phyloP scores from a whole-genome alignment of 805 yeast species.

The Lipomyces sp. region DNA sequence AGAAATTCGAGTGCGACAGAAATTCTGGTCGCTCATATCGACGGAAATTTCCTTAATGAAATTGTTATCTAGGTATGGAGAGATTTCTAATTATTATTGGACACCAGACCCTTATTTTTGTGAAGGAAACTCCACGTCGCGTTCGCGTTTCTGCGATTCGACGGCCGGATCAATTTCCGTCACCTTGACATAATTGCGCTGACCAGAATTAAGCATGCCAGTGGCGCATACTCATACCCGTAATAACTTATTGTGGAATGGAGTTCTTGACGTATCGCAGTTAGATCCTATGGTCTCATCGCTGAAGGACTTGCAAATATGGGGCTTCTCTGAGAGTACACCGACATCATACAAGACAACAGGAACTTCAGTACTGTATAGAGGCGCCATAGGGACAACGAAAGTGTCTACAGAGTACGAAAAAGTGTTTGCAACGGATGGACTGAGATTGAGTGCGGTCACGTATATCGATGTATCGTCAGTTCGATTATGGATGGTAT shows the following conservation, averaged over 20 bases:
- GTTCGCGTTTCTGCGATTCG: not conserved
- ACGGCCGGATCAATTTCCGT: not conserved
- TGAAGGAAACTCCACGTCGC: not conserved
- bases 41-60: too few relatives aligned
- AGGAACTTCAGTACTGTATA: not conserved
- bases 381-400: not conserved
- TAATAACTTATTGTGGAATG: constrained; percentile 2
- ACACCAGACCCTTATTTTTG: not conserved
- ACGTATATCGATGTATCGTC: constrained; percentile 14
- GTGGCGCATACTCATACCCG: not conserved
- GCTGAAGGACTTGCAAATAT: constrained; percentile 4
- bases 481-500: constrained; percentile 22
- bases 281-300: not conserved
- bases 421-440: not conserved
- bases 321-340: not conserved
- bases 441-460: constrained; percentile 5
- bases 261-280: not conserved
- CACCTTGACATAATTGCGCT: not conserved
- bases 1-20: too few relatives aligned
- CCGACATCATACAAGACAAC: not conserved
- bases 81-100: too few relatives aligned
- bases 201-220: not conserved
- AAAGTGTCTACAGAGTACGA: not conserved
- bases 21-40: too few relatives aligned
- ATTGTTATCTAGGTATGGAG: too few relatives aligned